phyloP scores from a whole-genome alignment of 2,329 filamentous ascomycete species.

The Claviceps africana region DNA sequence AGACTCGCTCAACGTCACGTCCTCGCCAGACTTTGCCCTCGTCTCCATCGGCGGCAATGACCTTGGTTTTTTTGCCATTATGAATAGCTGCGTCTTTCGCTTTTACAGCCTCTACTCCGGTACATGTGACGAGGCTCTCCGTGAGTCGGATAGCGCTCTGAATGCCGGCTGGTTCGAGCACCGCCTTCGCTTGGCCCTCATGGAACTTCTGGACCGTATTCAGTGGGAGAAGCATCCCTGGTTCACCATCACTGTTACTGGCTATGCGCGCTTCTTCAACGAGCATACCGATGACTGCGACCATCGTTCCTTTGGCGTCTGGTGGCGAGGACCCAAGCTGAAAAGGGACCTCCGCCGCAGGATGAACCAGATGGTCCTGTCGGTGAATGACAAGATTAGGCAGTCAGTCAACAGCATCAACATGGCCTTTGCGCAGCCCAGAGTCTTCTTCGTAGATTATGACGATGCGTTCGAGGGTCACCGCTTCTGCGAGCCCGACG shows the following conservation, averaged over 20 bases:
- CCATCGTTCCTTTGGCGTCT: background rate
- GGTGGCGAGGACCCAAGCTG: background rate
- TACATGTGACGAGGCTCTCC: slow-evolving; percentile 15
- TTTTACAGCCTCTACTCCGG: slow-evolving; percentile 35
- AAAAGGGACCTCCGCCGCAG: background rate
- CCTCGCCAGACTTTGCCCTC: no score
- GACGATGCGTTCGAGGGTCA: background rate
- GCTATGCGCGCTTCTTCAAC: background rate
- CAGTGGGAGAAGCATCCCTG: slow-evolving; percentile 29
- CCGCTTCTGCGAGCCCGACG: background rate
- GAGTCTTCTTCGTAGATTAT: background rate
- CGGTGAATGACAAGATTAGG: background rate
- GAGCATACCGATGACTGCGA: background rate
- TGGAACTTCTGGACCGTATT: slow-evolving; percentile 25
- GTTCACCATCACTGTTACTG: slow-evolving; percentile 31
- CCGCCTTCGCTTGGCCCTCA: no score
- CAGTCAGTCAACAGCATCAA: background rate
- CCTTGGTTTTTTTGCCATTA: no score
- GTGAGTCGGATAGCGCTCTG: no score
- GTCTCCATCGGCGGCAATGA: no score
- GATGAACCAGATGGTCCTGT: background rate
- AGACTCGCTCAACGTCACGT: no score
- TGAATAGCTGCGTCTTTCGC: slow-evolving; percentile 14
- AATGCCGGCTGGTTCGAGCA: no score
- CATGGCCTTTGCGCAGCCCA: background rate